phyloP scores from a whole-genome alignment of 106 monocot species.

The Acorus gramineus region DNA sequence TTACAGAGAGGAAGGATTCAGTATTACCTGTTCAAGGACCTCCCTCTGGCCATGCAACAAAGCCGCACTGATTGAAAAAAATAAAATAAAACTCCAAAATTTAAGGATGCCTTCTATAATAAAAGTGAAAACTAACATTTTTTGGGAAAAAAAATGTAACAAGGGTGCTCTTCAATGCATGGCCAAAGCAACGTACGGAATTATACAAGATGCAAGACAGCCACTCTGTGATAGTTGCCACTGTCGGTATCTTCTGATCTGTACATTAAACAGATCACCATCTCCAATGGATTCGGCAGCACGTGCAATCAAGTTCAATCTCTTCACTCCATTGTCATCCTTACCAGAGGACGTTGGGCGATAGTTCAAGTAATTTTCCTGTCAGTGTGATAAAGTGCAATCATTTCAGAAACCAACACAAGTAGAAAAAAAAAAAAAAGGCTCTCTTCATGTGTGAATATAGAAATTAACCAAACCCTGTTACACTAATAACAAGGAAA shows the following conservation, averaged over 20 bases:
- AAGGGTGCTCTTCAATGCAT: too few relatives aligned
- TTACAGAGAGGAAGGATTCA: neutral
- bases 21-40: slow-evolving; percentile 55
- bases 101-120: neutral
- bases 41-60: slow-evolving; percentile 80
- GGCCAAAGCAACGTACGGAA: slow-evolving; percentile 50
- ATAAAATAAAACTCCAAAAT: neutral
- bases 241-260: slow-evolving; percentile 93
- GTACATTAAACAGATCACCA: slow-evolving; percentile 89
- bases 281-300: slow-evolving; percentile 84
- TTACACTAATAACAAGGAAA: slow-evolving; percentile 5
- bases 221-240: slow-evolving; percentile 92
- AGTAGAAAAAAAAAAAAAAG: too few relatives aligned
- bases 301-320: slow-evolving; percentile 70
- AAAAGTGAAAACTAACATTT: neutral
- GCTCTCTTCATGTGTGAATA: too few relatives aligned
- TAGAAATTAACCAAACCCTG: neutral
- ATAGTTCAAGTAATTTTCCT: slow-evolving; percentile 99
- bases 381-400: neutral
- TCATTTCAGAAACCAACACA: too few relatives aligned
- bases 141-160: neutral
- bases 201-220: slow-evolving; percentile 78
- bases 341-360: slow-evolving; percentile 61
- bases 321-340: slow-evolving; percentile 78
- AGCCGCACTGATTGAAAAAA: slow-evolving; percentile 51